phyloP scores from a whole-genome alignment of 208 protist species.

The Trypanosoma theileri region DNA sequence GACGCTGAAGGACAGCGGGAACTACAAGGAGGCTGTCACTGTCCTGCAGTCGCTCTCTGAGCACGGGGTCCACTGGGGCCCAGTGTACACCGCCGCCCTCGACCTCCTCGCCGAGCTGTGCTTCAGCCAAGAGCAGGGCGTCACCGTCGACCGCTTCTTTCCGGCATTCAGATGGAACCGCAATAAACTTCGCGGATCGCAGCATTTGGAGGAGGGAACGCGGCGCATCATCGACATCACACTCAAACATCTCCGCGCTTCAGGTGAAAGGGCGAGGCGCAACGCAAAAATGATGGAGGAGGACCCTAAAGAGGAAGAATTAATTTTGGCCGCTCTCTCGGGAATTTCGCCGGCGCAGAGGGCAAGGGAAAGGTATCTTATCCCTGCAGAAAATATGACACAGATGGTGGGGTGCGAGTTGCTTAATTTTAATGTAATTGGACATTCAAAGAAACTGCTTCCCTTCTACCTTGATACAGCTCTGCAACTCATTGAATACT shows the following conservation, averaged over 20 bases:
- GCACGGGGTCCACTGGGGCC: conserved; percentile 36
- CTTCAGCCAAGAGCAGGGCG: conserved; percentile 38
- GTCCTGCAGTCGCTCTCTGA: conserved; percentile 39
- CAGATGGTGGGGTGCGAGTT: conserved; percentile 44
- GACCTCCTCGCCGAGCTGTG: conserved; percentile 61
- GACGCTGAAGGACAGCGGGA: conserved; percentile 40
- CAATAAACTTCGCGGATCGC: conserved; percentile 47
- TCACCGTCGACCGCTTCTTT: conserved; percentile 32
- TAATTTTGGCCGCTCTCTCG: conserved; percentile 56
- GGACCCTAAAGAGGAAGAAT: conserved; percentile 40
- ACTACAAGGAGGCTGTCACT: conserved; percentile 56
- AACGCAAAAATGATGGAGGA: conserved; percentile 32
- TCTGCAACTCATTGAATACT: conserved; percentile 50
- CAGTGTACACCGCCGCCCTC: conserved; percentile 49
- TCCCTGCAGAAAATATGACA: conserved; percentile 42
- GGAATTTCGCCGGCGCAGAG: conserved; percentile 50
- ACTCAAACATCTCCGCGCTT: conserved; percentile 41
- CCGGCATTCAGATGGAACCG: conserved; percentile 33
- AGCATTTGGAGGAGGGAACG: conserved; percentile 57
- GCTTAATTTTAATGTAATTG: conserved; percentile 56
- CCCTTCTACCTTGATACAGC: conserved; percentile 67
- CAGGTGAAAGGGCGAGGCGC: conserved; percentile 36
- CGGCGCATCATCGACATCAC: conserved; percentile 50
- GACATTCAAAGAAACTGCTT: conserved; percentile 59
- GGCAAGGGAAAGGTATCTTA: conserved; percentile 51